A percentile compares a stretch with the other conserved stretches of the same genome.
Conservation (phyloP, 2,329 filamentous ascomycete genomes). For the Chalaropsis ovoidea region DNA sequence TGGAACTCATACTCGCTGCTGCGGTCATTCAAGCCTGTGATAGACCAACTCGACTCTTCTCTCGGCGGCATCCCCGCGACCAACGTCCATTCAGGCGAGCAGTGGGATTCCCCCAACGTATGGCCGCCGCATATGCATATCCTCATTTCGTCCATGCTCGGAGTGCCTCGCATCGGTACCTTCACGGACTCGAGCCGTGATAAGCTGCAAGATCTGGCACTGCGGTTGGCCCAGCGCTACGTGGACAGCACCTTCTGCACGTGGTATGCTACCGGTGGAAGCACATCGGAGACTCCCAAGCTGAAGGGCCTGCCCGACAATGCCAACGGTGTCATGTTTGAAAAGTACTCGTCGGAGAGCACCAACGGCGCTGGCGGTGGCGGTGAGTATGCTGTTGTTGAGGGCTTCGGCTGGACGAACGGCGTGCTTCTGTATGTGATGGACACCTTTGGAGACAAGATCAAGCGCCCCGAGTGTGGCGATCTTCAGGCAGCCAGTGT, state of each 20-base stretch:
- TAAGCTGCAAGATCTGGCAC: constrained; percentile 45
- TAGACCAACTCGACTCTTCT: constrained; percentile 41
- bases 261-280: constrained; percentile 57
- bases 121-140: constrained; percentile 59
- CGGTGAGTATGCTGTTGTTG: constrained; percentile 59
- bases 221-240: constrained; percentile 53
- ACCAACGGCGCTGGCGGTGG: constrained; percentile 53
- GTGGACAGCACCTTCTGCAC: constrained; percentile 60
- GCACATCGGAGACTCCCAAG: constrained; percentile 44
- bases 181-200: constrained; percentile 44
- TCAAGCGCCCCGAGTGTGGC: constrained; percentile 48
- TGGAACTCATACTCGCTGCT: constrained; percentile 49
- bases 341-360: constrained; percentile 55
- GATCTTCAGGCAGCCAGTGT: constrained; percentile 35
- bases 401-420: constrained; percentile 63
- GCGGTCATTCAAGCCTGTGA: constrained; percentile 45
- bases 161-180: constrained; percentile 32
- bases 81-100: constrained; percentile 51
- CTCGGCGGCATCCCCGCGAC: constrained; percentile 52
- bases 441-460: constrained; percentile 48
- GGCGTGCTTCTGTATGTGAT: constrained; percentile 57
- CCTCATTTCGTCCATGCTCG: constrained; percentile 52
- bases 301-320: constrained; percentile 38
- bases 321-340: constrained; percentile 54
- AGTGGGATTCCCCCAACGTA: constrained; percentile 62